Evolutionary conservation across 78 protist species (phyloP), one percentile per base, ranked within the genome.

Genomic region (Dictyostelium citrinum): DNA sequence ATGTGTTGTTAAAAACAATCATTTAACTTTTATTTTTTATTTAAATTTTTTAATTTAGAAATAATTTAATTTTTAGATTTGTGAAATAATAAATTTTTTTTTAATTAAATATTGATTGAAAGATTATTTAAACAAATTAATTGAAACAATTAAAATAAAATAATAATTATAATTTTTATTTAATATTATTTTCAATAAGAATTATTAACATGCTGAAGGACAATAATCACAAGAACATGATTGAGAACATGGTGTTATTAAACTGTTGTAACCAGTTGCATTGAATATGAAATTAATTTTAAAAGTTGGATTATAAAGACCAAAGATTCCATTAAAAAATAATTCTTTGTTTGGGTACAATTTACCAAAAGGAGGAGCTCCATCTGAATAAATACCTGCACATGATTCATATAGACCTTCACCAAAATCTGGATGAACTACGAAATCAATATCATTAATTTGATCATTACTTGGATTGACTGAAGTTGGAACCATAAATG

Each of bases 381-480:
- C 7, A 27, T 82, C 77, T 17, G 24, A 31, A 3, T 12, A 0
- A 27, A 90, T 43, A 41, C 80, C 77, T 35, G 78, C 0, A 49
- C 95, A 90, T 14, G 64, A 33, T 39, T 90, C 78, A 78, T 64
- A 90, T 3, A 90, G 5, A 8, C 95, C 95, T 24, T 29, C 27
- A 0, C 82, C 95, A 31, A 58, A 83, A 29, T 16, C 24, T 35
- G 70, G 85, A n/a, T 90, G 70, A 8, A 90, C 2, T 6, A 61
- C 12, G 39, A 68, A 90, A 24, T 22, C 49, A 17, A 39, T 35
- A 3, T 12, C 7, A 9, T n/a, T n/a, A n/a, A n/a, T n/a, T n/a
- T n/a, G n/a, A n/a, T n/a, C n/a, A 41, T 12, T 3, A 80, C 33
- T n/a, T 46, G 35, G 3, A 3, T 5, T 1, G 4, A 10, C 3